Evolutionary conservation across 768 basidiomycete genomes (phyloP), one percentile per base, ranked within the genome.

Genomic region (Infundibulicybe gibba): DNA sequence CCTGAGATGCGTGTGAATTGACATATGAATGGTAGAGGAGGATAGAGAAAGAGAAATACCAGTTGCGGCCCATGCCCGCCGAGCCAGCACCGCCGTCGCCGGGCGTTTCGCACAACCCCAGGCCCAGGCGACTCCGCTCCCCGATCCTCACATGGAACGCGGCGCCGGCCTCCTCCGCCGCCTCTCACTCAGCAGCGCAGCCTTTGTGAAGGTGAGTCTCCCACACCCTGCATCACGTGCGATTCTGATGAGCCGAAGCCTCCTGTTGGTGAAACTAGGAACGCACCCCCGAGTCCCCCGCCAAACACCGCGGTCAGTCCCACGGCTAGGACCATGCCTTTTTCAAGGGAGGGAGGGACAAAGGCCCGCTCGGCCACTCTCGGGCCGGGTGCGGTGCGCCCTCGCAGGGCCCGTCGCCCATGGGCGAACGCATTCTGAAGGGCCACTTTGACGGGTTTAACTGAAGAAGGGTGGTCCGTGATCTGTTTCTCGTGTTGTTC

Each of bases 401-500:
- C 75, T 9, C 81, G 78, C 46, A 72, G 81, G 50, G 87, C 2
- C 90, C 89, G 15, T 90, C 87, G 33, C 90, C 90, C 5, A 92
- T 91, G 90, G 91, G 90, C 52, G 90, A 93, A 67, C 76, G 90
- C 49, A 91, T 93, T 50, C 76, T 93, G 55, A 93, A 89, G 71
- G 90, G 90, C 8, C 90, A 93, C 57, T 93, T 92, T 55, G 90
- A 93, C 60, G 85, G 90, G 41, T 93, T 93, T 74, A 87, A 89
- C 60, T 90, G 66, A 76, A 6, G n/a, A 38, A 4, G 17, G 6
- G 6, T 19, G 4, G 44, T 34, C 43, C 47, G 41, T 45, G 32
- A 48, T 39, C 15, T 52, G 41, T 34, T 44, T 32, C 35, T 43
- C 50, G 30, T 47, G 41, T 54, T 49, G 50, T 63, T 62, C 56